Base-by-base conservation (phyloP, 2,329 filamentous ascomycete genomes). In the Colletotrichum scovillei region DNA sequence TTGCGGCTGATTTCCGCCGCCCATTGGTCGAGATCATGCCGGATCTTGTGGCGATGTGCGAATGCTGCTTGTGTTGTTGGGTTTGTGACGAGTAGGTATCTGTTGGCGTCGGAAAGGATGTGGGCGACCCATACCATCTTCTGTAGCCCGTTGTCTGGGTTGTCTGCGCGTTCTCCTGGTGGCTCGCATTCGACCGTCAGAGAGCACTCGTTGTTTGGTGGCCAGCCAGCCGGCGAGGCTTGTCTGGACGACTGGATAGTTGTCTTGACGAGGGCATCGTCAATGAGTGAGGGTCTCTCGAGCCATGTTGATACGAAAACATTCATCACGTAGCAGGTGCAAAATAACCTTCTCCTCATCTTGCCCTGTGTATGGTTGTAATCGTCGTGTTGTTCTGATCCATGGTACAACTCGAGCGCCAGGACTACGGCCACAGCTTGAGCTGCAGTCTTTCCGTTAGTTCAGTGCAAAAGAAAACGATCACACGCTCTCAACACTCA, bases 281-380 rank as follows among this genome's bases (percentile, higher is more conserved):
- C 69, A 1, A 72, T 72, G 3, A 72, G 5, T 4, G 69, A 72
- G 3, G 69, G 69, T 1, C 69, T 58, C 30, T 72, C 69, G 8
- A 72, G 65, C 69, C 69, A 72, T 8, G 69, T 64, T 12, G 69
- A 64, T 5, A 72, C 66, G 24, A 64, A 69, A 1, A 53, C 53
- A 30, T 72, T 72, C 14, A 72, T 63, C 8, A 72, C 26, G 30
- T 72, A 72, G 30, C 65, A 69, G 11, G 66, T 72, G 65, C 69
- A 72, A 26, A 72, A 69, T 4, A 72, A 28, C 11, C 59, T 16
- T n/a, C n/a, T 69, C 46, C 30, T 59, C 11, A 19, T 30, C 19
- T 59, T 49, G 14, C 53, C 30, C 19, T 65, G 60, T 3, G 35
- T 19, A 7, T 9, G 24, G 24, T 12, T 57, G n/a, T 46, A 58